phyloP scores from a whole-genome alignment of 305 asterid species.

The Stenogyne calaminthoides region DNA sequence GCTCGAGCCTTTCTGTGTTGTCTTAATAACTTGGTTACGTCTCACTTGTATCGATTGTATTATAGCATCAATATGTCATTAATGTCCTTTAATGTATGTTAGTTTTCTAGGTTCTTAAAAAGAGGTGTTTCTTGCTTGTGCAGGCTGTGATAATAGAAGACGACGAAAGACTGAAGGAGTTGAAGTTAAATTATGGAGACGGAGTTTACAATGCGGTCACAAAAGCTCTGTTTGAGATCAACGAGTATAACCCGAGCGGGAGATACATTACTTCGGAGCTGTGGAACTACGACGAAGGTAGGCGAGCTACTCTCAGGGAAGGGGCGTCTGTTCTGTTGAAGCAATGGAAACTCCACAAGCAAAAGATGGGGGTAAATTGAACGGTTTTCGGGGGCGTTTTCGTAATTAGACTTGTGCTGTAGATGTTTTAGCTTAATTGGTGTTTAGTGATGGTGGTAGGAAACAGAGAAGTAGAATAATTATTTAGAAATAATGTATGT shows the following conservation, averaged over 20 bases:
- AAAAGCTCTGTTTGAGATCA: conserved; percentile 56
- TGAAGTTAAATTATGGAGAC: conserved; percentile 52
- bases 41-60: background rate
- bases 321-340: conserved; percentile 56
- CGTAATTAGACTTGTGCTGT: too few species aligned
- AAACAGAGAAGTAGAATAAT: background rate
- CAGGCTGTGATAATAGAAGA: conserved; percentile 61
- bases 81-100: background rate
- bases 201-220: conserved; percentile 65
- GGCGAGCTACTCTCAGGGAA: conserved; percentile 66
- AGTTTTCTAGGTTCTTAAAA: conserved; percentile 1
- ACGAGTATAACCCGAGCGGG: conserved; percentile 83
- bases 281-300: conserved; percentile 67
- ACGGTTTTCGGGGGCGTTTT: background rate
- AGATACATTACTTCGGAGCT: conserved; percentile 60
- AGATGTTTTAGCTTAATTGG: background rate
- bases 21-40: background rate
- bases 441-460: background rate
- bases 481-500: background rate
- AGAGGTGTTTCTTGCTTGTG: conserved; percentile 19
- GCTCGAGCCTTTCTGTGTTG: background rate
- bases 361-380: conserved; percentile 36
- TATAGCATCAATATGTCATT: background rate
- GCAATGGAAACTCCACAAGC: conserved; percentile 42
- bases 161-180: conserved; percentile 69